Base-by-base conservation (phyloP, 139 green algal genomes). In the Chlorella sp. region DNA sequence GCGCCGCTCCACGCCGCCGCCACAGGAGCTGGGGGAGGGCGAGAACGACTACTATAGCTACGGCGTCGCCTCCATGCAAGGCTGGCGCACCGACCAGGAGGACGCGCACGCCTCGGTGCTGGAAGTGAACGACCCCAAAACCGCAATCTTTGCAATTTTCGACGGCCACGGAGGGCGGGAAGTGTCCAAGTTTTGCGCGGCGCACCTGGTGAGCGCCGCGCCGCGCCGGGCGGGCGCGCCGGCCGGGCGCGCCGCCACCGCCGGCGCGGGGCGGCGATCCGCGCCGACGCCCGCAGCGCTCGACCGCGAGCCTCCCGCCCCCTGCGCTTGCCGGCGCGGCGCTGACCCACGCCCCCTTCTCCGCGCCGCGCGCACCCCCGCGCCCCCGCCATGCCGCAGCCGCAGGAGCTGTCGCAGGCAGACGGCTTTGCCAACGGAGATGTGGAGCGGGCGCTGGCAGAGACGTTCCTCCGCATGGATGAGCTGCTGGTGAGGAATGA, bases 41-140 rank as follows among this genome's bases (percentile, higher is more conserved):
- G 78, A 90, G 41, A 90, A 89, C 67, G 70, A 73, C 33, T 27
- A 63, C 0, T 89, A 86, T 62, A 65, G 80, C 41, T 93, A 84
- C 70, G 86, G 82, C n/a, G 83, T 92, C 1, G 80, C 79, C 11
- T 79, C 89, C 9, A 93, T 93, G 89, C 89, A 93, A 76, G 89
- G 89, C 35, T 93, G 89, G 89, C 72, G 89, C 7, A 91, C 82
- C 51, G 89, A 92, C 46, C 80, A 89, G 82, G 84, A 91, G 64
- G 84, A 90, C 63, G 86, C 84, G 8, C 84, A 91, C 59, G 25
- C 66, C 9, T 61, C 79, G 5, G 70, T 77, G 33, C 68, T 90
- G 53, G 67, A 88, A 19, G 17, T 89, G n/a, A 67, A 82, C 4
- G 42, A 55, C 12, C 41, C 63, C 33, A 58, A 59, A 14, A 67